Evolutionary conservation across 306 rosid genomes (phyloP).

Genomic region (Potentilla sterilis): DNA sequence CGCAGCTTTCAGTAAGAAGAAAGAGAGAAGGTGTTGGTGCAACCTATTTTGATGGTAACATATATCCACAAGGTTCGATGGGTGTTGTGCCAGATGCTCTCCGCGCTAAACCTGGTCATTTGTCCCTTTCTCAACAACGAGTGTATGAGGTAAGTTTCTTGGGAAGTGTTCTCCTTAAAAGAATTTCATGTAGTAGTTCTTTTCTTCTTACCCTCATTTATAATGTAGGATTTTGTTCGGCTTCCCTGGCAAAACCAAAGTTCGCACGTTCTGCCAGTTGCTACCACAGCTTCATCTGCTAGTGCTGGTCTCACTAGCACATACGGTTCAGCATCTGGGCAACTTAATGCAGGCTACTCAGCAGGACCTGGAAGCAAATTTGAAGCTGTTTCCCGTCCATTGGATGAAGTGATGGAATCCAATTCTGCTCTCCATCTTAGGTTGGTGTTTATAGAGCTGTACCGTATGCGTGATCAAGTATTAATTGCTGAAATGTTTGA

Average conservation of each 20-base stretch:
- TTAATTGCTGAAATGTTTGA: constrained; percentile 22
- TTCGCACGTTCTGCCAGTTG: constrained; percentile 62
- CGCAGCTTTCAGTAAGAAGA: constrained; percentile 84
- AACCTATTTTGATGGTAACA: constrained; percentile 70
- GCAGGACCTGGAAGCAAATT: constrained; percentile 49
- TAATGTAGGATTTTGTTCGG: constrained; percentile 80
- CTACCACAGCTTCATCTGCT: constrained; percentile 53
- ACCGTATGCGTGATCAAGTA: not conserved
- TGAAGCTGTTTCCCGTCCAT: constrained; percentile 68
- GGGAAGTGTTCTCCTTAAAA: not conserved
- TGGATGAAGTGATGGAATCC: constrained; percentile 68
- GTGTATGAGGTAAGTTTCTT: constrained; percentile 74
- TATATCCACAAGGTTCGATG: constrained; percentile 81
- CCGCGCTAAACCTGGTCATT: constrained; percentile 95
- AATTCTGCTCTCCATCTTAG: constrained; percentile 58
- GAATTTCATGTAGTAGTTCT: not conserved
- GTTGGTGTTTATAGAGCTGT: constrained; percentile 29
- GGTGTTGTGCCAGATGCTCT: constrained; percentile 93
- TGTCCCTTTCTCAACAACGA: constrained; percentile 84
- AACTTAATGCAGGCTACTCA: constrained; percentile 60
- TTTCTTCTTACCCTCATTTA: constrained; percentile 20
- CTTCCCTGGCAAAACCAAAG: constrained; percentile 96
- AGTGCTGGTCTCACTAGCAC: constrained; percentile 51
- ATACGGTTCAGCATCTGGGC: constrained; percentile 60
- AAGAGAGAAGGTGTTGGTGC: constrained; percentile 82